phyloP scores from a whole-genome alignment of 495 filamentous ascomycete genomes.

The Penicillium taxi region DNA sequence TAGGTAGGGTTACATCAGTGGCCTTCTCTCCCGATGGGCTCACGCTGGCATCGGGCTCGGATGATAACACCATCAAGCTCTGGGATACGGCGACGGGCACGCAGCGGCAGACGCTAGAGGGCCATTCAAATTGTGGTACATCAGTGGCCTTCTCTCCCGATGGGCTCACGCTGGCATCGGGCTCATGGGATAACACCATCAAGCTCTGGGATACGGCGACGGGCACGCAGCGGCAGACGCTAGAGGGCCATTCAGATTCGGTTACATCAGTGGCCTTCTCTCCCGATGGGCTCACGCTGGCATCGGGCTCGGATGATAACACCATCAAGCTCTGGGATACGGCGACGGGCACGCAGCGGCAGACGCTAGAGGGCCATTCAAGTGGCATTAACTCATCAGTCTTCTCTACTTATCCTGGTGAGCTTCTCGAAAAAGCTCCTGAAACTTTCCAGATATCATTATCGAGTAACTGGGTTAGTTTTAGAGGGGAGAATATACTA shows the following conservation, averaged over 20 bases:
- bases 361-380: not conserved
- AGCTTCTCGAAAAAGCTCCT: no score
- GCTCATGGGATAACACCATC: slow-evolving; percentile 23
- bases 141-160: slow-evolving; percentile 21
- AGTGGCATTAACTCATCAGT: not conserved
- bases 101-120: slow-evolving; percentile 3
- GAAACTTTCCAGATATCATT: no score
- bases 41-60: slow-evolving; percentile 11
- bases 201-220: slow-evolving; percentile 2
- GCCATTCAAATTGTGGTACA: slow-evolving; percentile 10
- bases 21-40: slow-evolving; percentile 16
- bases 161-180: slow-evolving; percentile 22
- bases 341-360: not conserved
- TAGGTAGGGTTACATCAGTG: no score
- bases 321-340: not conserved
- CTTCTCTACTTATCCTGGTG: no score
- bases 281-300: not conserved
- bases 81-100: slow-evolving; percentile 2
- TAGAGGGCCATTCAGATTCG: not conserved
- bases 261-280: not conserved
- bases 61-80: slow-evolving; percentile 4
- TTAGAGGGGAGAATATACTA: slow-evolving; percentile 11
- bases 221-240: not conserved
- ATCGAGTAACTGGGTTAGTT: slow-evolving; percentile 7
- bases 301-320: not conserved